Evolutionary conservation across 2,329 filamentous ascomycete species (phyloP).

Genomic region (Penicillium glabrum): DNA sequence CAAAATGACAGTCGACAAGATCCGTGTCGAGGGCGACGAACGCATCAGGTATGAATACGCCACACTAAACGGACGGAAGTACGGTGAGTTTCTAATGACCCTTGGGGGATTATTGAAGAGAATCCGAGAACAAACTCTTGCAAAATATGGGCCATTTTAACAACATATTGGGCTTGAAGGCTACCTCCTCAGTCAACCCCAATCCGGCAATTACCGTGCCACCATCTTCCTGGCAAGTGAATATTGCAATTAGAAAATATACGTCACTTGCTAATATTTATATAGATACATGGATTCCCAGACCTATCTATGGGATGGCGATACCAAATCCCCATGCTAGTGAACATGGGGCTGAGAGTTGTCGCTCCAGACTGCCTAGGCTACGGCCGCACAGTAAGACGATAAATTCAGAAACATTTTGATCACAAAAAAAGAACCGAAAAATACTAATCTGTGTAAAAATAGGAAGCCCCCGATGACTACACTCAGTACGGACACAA

Average conservation of each 20-base stretch:
- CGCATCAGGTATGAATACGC: conserved; percentile 65
- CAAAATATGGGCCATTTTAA: neutral
- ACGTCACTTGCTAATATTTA: neutral
- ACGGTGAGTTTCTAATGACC: conserved; percentile 48
- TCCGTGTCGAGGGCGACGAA: conserved; percentile 62
- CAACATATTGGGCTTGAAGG: conserved; percentile 28
- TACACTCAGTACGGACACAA: conserved; percentile 68
- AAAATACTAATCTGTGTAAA: conserved; percentile 13
- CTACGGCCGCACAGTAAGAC: conserved; percentile 69
- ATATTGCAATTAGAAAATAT: neutral
- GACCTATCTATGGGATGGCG: conserved; percentile 85
- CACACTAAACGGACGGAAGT: conserved; percentile 67
- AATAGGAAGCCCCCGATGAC: conserved; percentile 59
- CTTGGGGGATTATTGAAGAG: neutral
- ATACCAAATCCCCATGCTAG: conserved; percentile 77
- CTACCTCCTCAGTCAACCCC: conserved; percentile 54
- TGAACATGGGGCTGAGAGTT: conserved; percentile 71
- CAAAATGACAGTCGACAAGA: conserved; percentile 59
- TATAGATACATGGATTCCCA: conserved; percentile 73
- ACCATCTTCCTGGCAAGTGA: conserved; percentile 55
- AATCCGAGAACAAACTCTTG: neutral
- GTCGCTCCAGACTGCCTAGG: conserved; percentile 85
- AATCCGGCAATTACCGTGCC: conserved; percentile 44
- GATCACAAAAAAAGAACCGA: neutral
- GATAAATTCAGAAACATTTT: neutral